Conservation (phyloP, 1,139 yeast genomes). For the Kodamaea suecica region DNA sequence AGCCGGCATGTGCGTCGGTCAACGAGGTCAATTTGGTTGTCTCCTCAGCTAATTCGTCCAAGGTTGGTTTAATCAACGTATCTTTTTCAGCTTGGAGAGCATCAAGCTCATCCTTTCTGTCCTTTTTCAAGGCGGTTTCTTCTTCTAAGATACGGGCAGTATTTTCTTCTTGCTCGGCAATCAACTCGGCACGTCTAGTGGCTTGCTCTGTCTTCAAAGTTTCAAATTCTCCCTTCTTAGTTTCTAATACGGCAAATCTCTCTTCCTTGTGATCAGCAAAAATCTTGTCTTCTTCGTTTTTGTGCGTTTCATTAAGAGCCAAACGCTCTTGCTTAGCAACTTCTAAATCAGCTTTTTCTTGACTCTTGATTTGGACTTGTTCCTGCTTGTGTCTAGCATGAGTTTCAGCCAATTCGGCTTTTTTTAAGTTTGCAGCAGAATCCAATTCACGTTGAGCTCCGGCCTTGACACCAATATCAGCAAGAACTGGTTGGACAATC, state of each 20-base stretch:
- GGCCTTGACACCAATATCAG: constrained; percentile 71
- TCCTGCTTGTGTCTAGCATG: constrained; percentile 49
- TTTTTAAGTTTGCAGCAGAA: constrained; percentile 27
- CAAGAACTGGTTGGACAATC: constrained; percentile 81
- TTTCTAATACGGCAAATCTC: constrained; percentile 38
- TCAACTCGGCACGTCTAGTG: constrained; percentile 37
- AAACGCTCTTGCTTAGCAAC: constrained; percentile 38
- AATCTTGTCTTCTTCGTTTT: constrained; percentile 39
- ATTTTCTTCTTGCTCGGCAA: constrained; percentile 38
- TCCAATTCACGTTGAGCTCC: constrained; percentile 69
- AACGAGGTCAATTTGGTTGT: constrained; percentile 37
- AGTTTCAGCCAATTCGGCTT: constrained; percentile 30
- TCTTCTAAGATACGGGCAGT: constrained; percentile 42
- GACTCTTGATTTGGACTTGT: constrained; percentile 49
- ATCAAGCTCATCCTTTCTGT: constrained; percentile 43
- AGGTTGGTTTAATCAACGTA: constrained; percentile 38
- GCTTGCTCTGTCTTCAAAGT: constrained; percentile 33
- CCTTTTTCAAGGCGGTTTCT: constrained; percentile 39
- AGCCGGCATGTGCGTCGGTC: constrained; percentile 37
- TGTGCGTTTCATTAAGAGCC: constrained; percentile 38
- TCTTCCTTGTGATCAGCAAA: constrained; percentile 29
- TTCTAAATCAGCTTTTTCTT: constrained; percentile 39
- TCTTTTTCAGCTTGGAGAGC: constrained; percentile 47
- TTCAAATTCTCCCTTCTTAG: constrained; percentile 33
- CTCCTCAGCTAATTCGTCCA: constrained; percentile 41